Conservation (phyloP, 306 rosid genomes). For the Macrotyloma uniflorum region DNA sequence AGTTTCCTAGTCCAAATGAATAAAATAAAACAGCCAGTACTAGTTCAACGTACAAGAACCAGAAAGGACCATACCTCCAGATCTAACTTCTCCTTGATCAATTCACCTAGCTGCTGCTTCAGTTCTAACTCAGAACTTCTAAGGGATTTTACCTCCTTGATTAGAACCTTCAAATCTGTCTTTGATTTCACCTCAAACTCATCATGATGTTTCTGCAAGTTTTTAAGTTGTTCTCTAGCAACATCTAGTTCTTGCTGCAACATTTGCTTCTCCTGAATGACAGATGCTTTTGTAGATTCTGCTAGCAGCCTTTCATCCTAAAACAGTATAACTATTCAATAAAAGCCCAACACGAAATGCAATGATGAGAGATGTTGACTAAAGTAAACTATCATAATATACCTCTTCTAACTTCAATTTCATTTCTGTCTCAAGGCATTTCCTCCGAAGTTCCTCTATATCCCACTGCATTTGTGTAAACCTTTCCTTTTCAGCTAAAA, state of each 20-base stretch:
- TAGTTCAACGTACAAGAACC: slow-evolving; percentile 33
- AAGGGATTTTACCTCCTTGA: slow-evolving; percentile 89
- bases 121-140: slow-evolving; percentile 74
- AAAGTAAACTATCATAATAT: slow-evolving; percentile 34
- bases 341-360: slow-evolving; percentile 31
- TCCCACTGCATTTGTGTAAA: slow-evolving; percentile 93
- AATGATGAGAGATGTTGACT: slow-evolving; percentile 34
- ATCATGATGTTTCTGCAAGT: slow-evolving; percentile 69
- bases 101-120: slow-evolving; percentile 75
- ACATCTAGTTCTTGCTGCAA: slow-evolving; percentile 75
- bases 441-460: slow-evolving; percentile 75
- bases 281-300: slow-evolving; percentile 64
- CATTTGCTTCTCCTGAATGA: slow-evolving; percentile 68
- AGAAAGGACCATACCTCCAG: slow-evolving; percentile 67
- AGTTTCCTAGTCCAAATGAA: slow-evolving; percentile 25
- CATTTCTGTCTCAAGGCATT: slow-evolving; percentile 72
- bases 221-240: slow-evolving; percentile 64
- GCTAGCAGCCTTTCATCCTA: slow-evolving; percentile 77
- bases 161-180: slow-evolving; percentile 76
- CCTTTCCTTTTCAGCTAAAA: slow-evolving; percentile 72
- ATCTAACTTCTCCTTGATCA: slow-evolving; percentile 79
- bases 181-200: slow-evolving; percentile 84
- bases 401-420: slow-evolving; percentile 77
- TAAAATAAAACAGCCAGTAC: neutral
- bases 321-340: slow-evolving; percentile 36